Evolutionary conservation across 768 basidiomycete genomes (phyloP), one percentile per base, ranked within the genome.

Genomic region (Sporobolomyces phaffii): DNA sequence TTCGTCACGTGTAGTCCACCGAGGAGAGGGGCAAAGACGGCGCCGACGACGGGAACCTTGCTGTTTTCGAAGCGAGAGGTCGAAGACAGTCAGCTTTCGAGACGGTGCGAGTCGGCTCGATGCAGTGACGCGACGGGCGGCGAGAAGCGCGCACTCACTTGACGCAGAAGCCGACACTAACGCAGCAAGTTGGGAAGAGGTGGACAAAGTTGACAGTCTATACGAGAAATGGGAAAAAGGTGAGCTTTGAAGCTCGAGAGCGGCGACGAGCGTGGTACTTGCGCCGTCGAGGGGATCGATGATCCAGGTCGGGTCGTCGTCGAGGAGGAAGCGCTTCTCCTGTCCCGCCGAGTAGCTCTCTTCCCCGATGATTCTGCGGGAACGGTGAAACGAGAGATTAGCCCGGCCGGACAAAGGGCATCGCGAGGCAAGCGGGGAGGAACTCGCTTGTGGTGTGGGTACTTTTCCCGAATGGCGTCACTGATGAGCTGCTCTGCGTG

Each of bases 121-220:
- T n/a, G n/a, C n/a, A n/a, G n/a, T n/a, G n/a, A n/a, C n/a, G n/a
- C n/a, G n/a, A n/a, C n/a, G n/a, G n/a, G 43, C 40, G 10, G 43
- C 5, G 36, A 34, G 29, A 22, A 24, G 26, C 1, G 13, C 17
- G 2, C 8, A 33, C 73, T 13, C 20, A 73, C 73, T 72, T 70
- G 58, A 74, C 65, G 60, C 72, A 72, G 52, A 74, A 69, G 5
- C 71, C 73, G 24, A 74, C 49, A 10, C 60, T 64, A 2, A 74
- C 68, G 64, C 71, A 72, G 58, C 72, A 72, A 0, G 63, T 59
- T 17, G 73, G 71, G 33, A 74, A 74, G n/a, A 72, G 61, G 61
- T 74, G 73, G 1, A 74, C 71, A 44, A 72, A 74, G 56, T 74
- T 74, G 63, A 74, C 71, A 6, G 73, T 74, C 73, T 73, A 49